phyloP scores from a whole-genome alignment of 2,329 filamentous ascomycete genomes.

The Pseudopyrenochaeta lycopersici region DNA sequence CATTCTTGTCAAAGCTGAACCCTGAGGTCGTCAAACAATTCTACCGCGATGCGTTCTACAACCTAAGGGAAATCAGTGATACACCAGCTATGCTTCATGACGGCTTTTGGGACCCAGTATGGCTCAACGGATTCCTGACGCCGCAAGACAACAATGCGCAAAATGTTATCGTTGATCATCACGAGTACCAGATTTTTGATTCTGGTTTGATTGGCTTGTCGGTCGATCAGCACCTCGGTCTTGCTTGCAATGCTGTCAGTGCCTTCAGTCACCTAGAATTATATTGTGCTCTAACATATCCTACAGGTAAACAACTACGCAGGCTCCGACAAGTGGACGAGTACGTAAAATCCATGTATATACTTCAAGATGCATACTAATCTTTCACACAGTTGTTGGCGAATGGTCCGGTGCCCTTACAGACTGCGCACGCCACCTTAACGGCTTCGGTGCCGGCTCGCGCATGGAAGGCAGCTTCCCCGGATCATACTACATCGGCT shows the following conservation, averaged over 20 bases:
- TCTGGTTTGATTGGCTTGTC: constrained; percentile 58
- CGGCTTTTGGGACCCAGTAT: constrained; percentile 61
- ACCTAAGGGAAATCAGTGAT: constrained; percentile 56
- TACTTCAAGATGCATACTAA: constrained; percentile 1
- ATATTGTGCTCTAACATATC: background rate
- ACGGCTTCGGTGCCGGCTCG: constrained; percentile 60
- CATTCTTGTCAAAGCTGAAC: constrained; percentile 58
- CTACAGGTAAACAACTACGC: constrained; percentile 50
- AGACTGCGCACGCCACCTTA: constrained; percentile 61
- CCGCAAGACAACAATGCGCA: constrained; percentile 58
- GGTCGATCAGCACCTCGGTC: constrained; percentile 62
- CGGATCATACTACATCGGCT: constrained; percentile 59
- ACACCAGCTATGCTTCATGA: constrained; percentile 66
- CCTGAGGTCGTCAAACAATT: constrained; percentile 60
- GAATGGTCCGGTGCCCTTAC: constrained; percentile 75
- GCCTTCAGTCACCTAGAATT: background rate
- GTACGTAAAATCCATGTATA: constrained; percentile 1
- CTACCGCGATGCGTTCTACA: constrained; percentile 63
- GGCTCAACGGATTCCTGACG: constrained; percentile 69
- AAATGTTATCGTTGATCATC: constrained; percentile 70
- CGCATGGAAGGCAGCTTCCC: constrained; percentile 66
- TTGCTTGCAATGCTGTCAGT: constrained; percentile 64
- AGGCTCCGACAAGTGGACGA: constrained; percentile 68
- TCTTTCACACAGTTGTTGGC: constrained; percentile 59
- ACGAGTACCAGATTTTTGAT: constrained; percentile 73